phyloP scores from a whole-genome alignment of 202 grass and related monocot genomes.

The Sporobolus alterniflorus region DNA sequence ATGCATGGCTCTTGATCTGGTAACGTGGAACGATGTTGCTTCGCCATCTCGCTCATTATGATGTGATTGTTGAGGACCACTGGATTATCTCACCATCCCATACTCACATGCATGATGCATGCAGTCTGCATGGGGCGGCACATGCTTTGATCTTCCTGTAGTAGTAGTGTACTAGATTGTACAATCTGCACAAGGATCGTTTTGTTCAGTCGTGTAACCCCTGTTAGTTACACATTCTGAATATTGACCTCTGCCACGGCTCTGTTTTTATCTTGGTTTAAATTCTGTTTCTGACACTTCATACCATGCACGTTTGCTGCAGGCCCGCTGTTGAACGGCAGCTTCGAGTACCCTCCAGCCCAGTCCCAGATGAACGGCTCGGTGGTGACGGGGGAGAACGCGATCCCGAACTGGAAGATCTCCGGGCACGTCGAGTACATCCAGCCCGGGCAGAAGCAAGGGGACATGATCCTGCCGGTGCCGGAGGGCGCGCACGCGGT shows the following conservation, averaged over 20 bases:
- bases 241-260: not conserved
- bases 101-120: not conserved
- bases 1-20: not conserved
- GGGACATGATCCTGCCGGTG: slow-evolving; percentile 72
- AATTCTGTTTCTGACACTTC: not conserved
- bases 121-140: not conserved
- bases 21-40: not conserved
- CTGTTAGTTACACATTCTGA: not conserved
- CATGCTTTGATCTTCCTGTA: not conserved
- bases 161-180: not conserved
- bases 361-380: slow-evolving; percentile 54
- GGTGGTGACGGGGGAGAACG: slow-evolving; percentile 40
- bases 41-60: not conserved
- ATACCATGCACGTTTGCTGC: not conserved
- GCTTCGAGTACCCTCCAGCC: slow-evolving; percentile 71
- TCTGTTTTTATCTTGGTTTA: too few relatives aligned
- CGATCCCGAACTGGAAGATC: slow-evolving; percentile 71
- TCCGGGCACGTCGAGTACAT: slow-evolving; percentile 77
- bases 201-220: not conserved
- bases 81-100: too few relatives aligned
- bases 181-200: not conserved
- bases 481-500: slow-evolving; percentile 77
- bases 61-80: not conserved
- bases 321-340: slow-evolving; percentile 53
- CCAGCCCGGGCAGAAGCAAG: slow-evolving; percentile 59